Evolutionary conservation across 2,329 filamentous ascomycete species (phyloP).

Genomic region (Massarina eburnea): DNA sequence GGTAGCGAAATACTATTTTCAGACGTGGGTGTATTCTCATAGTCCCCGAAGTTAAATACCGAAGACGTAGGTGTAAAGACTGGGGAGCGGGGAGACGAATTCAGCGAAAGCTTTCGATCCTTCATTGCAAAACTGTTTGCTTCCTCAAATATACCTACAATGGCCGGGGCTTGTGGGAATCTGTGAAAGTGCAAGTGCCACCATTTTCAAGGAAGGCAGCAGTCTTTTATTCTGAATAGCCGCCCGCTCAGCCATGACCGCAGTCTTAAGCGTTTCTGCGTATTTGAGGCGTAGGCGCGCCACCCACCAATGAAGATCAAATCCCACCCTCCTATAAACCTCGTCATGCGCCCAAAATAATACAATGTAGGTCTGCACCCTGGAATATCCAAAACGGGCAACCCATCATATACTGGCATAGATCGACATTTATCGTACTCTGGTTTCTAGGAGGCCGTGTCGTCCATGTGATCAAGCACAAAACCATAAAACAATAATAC

Average conservation of each 20-base stretch:
- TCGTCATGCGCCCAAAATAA: too few species aligned
- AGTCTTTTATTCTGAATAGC: background rate
- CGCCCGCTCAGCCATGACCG: background rate
- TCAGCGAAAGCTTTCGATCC: too few species aligned
- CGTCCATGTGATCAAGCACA: background rate
- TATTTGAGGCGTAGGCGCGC: constrained; percentile 1
- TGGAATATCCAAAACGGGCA: too few species aligned
- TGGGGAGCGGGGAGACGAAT: too few species aligned
- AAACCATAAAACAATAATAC: background rate
- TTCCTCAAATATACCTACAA: too few species aligned
- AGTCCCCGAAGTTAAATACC: background rate
- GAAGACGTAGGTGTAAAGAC: background rate
- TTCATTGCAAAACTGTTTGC: background rate
- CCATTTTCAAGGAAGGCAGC: background rate
- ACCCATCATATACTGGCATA: too few species aligned
- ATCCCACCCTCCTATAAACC: background rate
- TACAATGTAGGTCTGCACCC: too few species aligned
- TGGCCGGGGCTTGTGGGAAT: too few species aligned
- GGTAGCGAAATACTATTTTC: too few species aligned
- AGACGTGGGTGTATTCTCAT: background rate
- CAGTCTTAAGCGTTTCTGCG: background rate
- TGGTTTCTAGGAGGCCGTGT: too few species aligned
- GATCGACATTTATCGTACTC: too few species aligned
- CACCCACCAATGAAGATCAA: background rate
- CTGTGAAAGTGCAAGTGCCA: background rate